These are phyloP conservation scores for Nakazawaea populi DNA, from an alignment of 805 yeast species.

Conservation along the genomic window DNA sequence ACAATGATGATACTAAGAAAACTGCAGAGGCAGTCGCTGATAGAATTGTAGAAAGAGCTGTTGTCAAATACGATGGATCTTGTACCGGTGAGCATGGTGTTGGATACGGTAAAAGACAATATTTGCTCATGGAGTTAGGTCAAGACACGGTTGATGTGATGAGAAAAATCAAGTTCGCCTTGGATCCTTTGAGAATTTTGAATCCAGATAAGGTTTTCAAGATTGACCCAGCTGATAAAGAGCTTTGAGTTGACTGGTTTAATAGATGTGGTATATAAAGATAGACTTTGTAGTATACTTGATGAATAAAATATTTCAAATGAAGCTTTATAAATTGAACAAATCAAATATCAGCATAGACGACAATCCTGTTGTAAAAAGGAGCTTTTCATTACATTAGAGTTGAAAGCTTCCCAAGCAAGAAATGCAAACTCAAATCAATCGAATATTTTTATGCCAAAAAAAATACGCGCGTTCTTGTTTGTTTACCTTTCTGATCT, in stretches of 20 bases:
- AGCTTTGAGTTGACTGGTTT: neutral
- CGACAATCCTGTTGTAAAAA: too few relatives aligned
- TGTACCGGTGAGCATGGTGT: slow-evolving; percentile 77
- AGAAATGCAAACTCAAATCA: too few relatives aligned
- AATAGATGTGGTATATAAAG: too few relatives aligned
- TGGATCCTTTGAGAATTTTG: slow-evolving; percentile 60
- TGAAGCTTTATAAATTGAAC: too few relatives aligned
- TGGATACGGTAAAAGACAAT: slow-evolving; percentile 61
- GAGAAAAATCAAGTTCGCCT: slow-evolving; percentile 57
- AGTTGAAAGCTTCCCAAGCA: too few relatives aligned
- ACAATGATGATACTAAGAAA: slow-evolving; percentile 33
- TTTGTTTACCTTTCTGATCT: neutral
- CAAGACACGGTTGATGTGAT: slow-evolving; percentile 53
- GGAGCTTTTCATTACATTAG: too few relatives aligned
- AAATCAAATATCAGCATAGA: neutral
- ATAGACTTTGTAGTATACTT: neutral
- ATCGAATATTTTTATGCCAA: too few relatives aligned
- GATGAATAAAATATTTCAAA: too few relatives aligned
- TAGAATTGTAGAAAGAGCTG: slow-evolving; percentile 24
- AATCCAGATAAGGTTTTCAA: slow-evolving; percentile 68
- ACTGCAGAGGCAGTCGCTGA: slow-evolving; percentile 27
- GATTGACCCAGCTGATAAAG: slow-evolving; percentile 38
- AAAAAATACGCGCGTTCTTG: neutral
- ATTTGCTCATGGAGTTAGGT: slow-evolving; percentile 52
- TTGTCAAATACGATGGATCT: slow-evolving; percentile 53